A percentile compares a stretch with the other conserved stretches of the same genome.
Evolutionary conservation across 2,329 filamentous ascomycete species (phyloP).

Genomic region (Aspergillus jensenii): DNA sequence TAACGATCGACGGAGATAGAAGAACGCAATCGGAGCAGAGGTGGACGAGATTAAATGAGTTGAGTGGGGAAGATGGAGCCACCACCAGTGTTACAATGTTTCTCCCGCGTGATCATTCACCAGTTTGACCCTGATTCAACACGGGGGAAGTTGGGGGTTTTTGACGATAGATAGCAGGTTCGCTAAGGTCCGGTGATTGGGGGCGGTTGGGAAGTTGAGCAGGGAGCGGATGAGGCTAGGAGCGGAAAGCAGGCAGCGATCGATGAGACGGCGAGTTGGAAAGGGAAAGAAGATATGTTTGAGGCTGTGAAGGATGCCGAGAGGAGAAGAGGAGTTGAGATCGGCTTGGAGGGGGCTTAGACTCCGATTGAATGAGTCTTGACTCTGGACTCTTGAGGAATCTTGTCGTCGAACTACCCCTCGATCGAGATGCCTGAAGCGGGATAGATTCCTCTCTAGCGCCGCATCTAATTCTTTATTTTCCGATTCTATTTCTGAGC

Average conservation of each 20-base stretch:
- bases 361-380: slow-evolving; percentile 5
- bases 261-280: neutral
- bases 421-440: slow-evolving; percentile 15
- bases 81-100: neutral
- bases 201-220: neutral
- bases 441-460: slow-evolving; percentile 12
- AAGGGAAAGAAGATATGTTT: neutral
- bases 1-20: slow-evolving; percentile 7
- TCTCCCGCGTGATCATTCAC: slow-evolving; percentile 1
- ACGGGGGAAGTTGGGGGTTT: neutral
- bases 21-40: neutral
- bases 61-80: slow-evolving; percentile 11
- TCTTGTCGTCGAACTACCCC: slow-evolving; percentile 6
- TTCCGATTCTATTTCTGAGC: neutral
- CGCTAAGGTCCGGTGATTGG: neutral
- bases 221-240: neutral
- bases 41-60: slow-evolving; percentile 2
- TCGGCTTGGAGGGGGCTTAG: slow-evolving; percentile 11
- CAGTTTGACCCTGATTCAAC: neutral
- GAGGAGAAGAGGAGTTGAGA: slow-evolving; percentile 4
- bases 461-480: neutral
- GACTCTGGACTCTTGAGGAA: neutral
- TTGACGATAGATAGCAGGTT: neutral
- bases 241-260: neutral
- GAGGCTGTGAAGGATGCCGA: neutral